Percentiles rank a stretch among this genome's conserved stretches.
phyloP scores from a whole-genome alignment of 768 basidiomycete genomes.

The Boletellus ananiceps region DNA sequence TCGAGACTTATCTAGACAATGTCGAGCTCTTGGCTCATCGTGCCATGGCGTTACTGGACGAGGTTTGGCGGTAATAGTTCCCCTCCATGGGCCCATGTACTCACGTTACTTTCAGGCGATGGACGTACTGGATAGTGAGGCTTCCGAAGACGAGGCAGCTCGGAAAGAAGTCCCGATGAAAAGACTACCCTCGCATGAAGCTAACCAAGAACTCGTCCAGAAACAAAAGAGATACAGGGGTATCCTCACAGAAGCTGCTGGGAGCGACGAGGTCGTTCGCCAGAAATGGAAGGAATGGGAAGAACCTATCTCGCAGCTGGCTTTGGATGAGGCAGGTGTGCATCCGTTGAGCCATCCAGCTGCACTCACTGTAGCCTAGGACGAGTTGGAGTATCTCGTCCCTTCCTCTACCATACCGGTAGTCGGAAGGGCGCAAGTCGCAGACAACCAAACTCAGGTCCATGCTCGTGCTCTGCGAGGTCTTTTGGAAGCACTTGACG shows the following conservation, averaged over 20 bases:
- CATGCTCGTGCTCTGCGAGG: slow-evolving; percentile 69
- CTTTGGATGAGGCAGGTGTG: slow-evolving; percentile 52
- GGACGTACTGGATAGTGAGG: slow-evolving; percentile 88
- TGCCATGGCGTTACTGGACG: slow-evolving; percentile 61
- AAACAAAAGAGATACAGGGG: slow-evolving; percentile 67
- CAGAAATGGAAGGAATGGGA: slow-evolving; percentile 92
- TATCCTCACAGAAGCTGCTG: slow-evolving; percentile 67
- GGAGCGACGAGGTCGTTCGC: slow-evolving; percentile 72
- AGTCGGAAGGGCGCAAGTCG: slow-evolving; percentile 30
- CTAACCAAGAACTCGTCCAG: slow-evolving; percentile 66
- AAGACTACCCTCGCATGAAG: slow-evolving; percentile 70
- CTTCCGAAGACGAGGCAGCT: slow-evolving; percentile 74
- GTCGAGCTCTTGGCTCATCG: slow-evolving; percentile 61
- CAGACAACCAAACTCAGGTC: slow-evolving; percentile 48
- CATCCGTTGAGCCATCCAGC: background rate
- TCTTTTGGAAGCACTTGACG: slow-evolving; percentile 76
- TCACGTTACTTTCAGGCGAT: slow-evolving; percentile 53
- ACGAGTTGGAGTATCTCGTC: slow-evolving; percentile 58
- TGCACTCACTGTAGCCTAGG: slow-evolving; percentile 36
- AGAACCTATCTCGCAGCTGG: slow-evolving; percentile 61
- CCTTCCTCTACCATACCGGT: slow-evolving; percentile 56
- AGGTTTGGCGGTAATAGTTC: slow-evolving; percentile 44
- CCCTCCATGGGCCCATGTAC: background rate
- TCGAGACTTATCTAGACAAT: slow-evolving; percentile 70
- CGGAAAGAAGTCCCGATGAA: slow-evolving; percentile 46